Evolutionary conservation across 1,139 yeast genomes (phyloP), one percentile per base, ranked within the genome.

Genomic region (Zygosaccharomyces pseudobailii): DNA sequence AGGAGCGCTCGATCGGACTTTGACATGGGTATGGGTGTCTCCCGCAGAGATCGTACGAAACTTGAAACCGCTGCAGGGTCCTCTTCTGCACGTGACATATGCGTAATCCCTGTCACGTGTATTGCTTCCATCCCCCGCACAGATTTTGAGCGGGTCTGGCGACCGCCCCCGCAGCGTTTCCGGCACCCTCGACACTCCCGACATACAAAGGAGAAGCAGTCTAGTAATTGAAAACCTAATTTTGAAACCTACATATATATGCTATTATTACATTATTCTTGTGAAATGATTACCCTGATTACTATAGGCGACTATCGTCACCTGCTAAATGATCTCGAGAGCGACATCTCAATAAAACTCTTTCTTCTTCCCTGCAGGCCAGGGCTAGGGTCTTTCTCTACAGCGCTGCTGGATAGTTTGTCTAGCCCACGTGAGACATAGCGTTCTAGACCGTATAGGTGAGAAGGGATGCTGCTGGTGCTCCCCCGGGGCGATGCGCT

Each of bases 391-490:
- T 38, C 41, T n/a, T 20, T 17, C n/a, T 27, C 35, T 24, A 13
- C 17, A 13, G 42, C 47, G n/a, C 42, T 36, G 3, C 52, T 43
- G 4, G 59, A 54, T 17, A 56, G 32, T 9, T 58, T 59, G 42
- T 62, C 66, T 33, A 62, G 46, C 36, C 55, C 62, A 17, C 58
- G 49, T 6, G 57, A 49, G 22, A 62, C 63, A 45, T 59, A 62
- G 37, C 61, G 55, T 48, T 62, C 66, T 22, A 61, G 45, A 17
- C 64, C 61, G 45, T 58, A 61, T 7, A 62, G 44, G 38, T 62
- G 66, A 2, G 64, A 52, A n/a, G 66, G 66, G 27, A 62, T 62
- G 40, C 57, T 54, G 31, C 49, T 50, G n/a, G 58, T 51, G 42
- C 58, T 49, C 13, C 44, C 43, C 17, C 54, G 31, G 13, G 40